Evolutionary conservation across 805 yeast species (phyloP).

Genomic region (Starmera quercuum): DNA sequence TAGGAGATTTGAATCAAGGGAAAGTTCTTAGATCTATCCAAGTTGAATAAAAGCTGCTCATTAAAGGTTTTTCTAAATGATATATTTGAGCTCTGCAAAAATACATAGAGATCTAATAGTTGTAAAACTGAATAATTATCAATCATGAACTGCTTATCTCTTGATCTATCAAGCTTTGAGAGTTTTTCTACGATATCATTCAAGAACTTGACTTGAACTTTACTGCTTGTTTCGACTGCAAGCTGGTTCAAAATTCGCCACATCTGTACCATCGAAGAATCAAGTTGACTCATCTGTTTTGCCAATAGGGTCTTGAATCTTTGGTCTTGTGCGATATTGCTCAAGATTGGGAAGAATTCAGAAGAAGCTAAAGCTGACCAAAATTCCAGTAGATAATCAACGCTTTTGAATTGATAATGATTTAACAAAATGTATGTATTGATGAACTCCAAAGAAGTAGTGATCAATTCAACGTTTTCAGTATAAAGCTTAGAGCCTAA

Average conservation of each 20-base stretch:
- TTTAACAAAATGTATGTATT: constrained; percentile 13
- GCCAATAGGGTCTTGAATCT: constrained; percentile 6
- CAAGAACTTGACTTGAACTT: constrained; percentile 7
- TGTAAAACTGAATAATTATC: constrained; percentile 41
- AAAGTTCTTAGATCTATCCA: constrained; percentile 41
- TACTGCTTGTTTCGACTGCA: constrained; percentile 11
- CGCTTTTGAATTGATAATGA: constrained; percentile 12
- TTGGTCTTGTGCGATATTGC: constrained; percentile 30
- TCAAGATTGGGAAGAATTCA: constrained; percentile 37
- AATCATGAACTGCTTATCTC: constrained; percentile 25
- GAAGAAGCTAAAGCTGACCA: constrained; percentile 40
- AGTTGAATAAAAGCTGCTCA: constrained; percentile 59
- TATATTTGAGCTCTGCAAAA: constrained; percentile 48
- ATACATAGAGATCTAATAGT: constrained; percentile 45
- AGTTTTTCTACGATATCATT: constrained; percentile 4
- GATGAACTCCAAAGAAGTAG: constrained; percentile 13
- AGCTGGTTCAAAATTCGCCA: constrained; percentile 8
- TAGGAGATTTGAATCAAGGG: constrained; percentile 27
- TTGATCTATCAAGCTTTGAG: not conserved
- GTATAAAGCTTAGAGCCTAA: constrained; percentile 11
- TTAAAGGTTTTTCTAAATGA: constrained; percentile 54
- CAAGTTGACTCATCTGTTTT: constrained; percentile 7
- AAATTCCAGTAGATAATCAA: constrained; percentile 29
- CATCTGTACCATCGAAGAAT: constrained; percentile 5
- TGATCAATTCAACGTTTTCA: constrained; percentile 16